Base-by-base conservation (phyloP, 345 rosid species). In the Arabis hirsuta region DNA sequence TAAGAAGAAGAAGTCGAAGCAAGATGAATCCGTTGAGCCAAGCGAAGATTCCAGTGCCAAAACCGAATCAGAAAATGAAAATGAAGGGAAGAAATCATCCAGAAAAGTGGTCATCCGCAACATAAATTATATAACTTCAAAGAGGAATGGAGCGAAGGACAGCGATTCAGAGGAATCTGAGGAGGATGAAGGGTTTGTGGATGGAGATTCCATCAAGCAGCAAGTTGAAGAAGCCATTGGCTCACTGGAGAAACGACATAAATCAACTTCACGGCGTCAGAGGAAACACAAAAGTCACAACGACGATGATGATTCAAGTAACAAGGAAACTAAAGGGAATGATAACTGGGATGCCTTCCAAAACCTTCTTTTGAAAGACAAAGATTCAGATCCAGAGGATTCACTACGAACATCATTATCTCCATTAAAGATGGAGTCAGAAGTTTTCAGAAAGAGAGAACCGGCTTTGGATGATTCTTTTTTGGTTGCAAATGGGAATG, bases 101-200 rank as follows among this genome's bases (percentile, higher is more conserved):
- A 85, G 93, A 68, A 91, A 83, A 82, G 97, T 95, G 12, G 96
- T 95, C 26, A 95, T 95, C 55, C 94, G 94, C 69, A 95, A 95
- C 73, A 95, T 95, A 62, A 95, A 95, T 78, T 95, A 95, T 80
- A 90, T 95, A 47, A 85, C 99, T 65, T 91, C 97, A 3, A 84
- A 81, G 78, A 85, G 86, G 69, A 87, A 89, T 67, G 95, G 88
- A 71, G 86, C 81, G 13, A 86, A 65, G 47, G 86, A 62, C 24
- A 81, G 84, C 31, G 55, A 67, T 51, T 85, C 90, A 0, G 90
- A 87, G 55, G 89, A 78, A 43, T 84, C 81, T 54, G 86, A 84
- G 16, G 90, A 86, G 22, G 93, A 85, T 50, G 91, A 80, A 52
- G 94, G 81, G 34, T 83, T 79, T 74, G 79, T 85, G 63, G 84